A percentile compares a stretch with the other conserved stretches of the same genome.
These are phyloP conservation scores for Barnettozyma wickerhamii DNA, from an alignment of 805 yeast species.

Conservation along the genomic window DNA sequence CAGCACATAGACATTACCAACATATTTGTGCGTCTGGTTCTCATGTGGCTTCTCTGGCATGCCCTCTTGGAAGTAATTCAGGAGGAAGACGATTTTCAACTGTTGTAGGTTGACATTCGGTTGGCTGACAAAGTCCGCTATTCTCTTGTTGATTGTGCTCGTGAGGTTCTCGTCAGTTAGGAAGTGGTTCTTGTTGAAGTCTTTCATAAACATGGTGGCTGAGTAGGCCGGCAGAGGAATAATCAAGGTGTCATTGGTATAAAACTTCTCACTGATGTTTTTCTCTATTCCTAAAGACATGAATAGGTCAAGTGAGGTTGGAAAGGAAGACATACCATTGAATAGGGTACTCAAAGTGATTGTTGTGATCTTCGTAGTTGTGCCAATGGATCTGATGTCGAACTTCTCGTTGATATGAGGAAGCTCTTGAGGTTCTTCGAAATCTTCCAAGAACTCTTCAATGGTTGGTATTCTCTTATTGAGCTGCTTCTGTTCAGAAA, in stretches of 20 bases:
- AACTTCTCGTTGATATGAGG: constrained; percentile 15
- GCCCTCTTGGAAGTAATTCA: constrained; percentile 23
- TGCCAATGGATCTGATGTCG: constrained; percentile 15
- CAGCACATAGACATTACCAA: constrained; percentile 22
- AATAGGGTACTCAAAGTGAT: constrained; percentile 17
- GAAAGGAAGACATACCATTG: constrained; percentile 18
- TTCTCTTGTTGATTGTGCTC: constrained; percentile 15
- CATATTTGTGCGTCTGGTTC: constrained; percentile 22
- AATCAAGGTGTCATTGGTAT: constrained; percentile 19
- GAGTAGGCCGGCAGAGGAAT: constrained; percentile 22
- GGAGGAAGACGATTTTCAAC: constrained; percentile 17
- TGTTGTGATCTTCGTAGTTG: constrained; percentile 14
- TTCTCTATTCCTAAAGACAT: constrained; percentile 18
- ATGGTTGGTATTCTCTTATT: constrained; percentile 20
- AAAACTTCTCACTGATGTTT: constrained; percentile 13
- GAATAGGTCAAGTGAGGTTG: constrained; percentile 20
- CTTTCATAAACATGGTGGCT: constrained; percentile 21
- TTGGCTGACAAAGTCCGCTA: constrained; percentile 17
- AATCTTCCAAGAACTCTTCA: constrained; percentile 23
- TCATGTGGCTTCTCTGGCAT: constrained; percentile 22
- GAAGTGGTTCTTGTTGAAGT: constrained; percentile 18
- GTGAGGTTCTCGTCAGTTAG: constrained; percentile 16
- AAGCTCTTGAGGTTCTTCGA: constrained; percentile 18
- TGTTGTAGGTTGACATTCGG: constrained; percentile 13
- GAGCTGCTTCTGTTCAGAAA: no score